Conservation (phyloP, 1,284 basidiomycete species). For the Cystobasidium slooffiae region DNA sequence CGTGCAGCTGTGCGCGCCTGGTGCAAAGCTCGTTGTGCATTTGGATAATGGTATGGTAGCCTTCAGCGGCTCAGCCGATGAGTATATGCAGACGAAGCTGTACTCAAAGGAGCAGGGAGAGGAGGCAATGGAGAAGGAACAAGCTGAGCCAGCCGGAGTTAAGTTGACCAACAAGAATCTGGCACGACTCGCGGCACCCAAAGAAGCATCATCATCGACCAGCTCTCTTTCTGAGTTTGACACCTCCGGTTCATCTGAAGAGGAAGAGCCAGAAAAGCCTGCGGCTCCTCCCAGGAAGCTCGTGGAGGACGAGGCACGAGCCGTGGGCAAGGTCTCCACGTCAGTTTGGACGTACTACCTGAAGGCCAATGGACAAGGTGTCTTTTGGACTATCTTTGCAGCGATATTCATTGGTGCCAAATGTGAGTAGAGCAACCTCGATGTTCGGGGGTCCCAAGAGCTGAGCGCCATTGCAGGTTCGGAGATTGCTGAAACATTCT, state of each 20-base stretch:
- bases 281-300: constrained; percentile 70
- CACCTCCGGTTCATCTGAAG: constrained; percentile 52
- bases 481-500: constrained; percentile 46
- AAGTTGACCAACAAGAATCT: constrained; percentile 49
- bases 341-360: constrained; percentile 83
- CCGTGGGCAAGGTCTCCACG: constrained; percentile 75
- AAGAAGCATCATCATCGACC: constrained; percentile 54
- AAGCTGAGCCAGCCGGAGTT: constrained; percentile 46
- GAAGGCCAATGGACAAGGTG: constrained; percentile 51
- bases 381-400: constrained; percentile 75
- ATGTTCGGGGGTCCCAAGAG: constrained; percentile 62
- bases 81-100: constrained; percentile 64
- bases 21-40: constrained; percentile 69
- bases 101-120: constrained; percentile 58
- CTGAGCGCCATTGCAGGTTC: constrained; percentile 4
- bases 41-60: constrained; percentile 83
- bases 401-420: constrained; percentile 68
- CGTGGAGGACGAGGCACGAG: constrained; percentile 86
- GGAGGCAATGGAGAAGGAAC: constrained; percentile 58
- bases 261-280: constrained; percentile 62
- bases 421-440: constrained; percentile 66
- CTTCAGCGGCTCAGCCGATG: constrained; percentile 70
- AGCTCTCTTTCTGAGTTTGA: constrained; percentile 50
- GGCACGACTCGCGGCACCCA: constrained; percentile 22
- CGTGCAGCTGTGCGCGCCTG: constrained; percentile 73